Evolutionary conservation across 1,139 yeast species (phyloP), one percentile per base, ranked within the genome.

Genomic region (Lodderomyces margitis): DNA sequence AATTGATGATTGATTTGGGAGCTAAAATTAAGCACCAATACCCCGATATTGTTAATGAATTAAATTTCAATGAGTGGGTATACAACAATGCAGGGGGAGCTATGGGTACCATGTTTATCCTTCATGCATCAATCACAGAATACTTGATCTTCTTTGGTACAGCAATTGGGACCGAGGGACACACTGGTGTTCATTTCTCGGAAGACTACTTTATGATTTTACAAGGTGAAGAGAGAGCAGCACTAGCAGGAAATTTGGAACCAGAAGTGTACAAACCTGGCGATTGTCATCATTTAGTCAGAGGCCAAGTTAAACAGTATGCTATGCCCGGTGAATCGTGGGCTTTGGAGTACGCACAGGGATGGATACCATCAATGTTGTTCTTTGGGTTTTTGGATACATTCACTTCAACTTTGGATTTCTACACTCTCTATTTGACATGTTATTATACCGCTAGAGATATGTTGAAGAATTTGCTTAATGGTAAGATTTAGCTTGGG

Each of bases 1-100:
- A 75, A 23, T 66, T 81, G 39, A 70, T 92, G 67, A 58, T 66
- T 19, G 83, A 77, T 32, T 70, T 92, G 48, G 79, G 87, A 27
- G 74, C 74, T 2, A 72, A 68, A 38, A 62, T 92, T 49, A 74
- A 81, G 52, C 70, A 62, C 2, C 78, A 72, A 41, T 91, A 91
- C 60, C 75, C 76, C 1, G 78, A 80, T 19, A 60, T 75, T 52
- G 77, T 88, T 63, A 86, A 84, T 59, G 80, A 79, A 46, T 70
- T 83, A 53, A 78, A 82, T 58, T 72, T 74, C 43, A 84, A 86
- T 39, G 94, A 89, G 54, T 92, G 98, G 98, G 83, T 92, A 40
- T 91, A 82, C 78, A 92, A 91, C 75, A 89, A 88, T 56, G 98
- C 98, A 7, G 98, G 98, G 42, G 96, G 96, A 52, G 98, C 98